Evolutionary conservation across 208 protist genomes (phyloP).

Genomic region (Crithidia bombi): DNA sequence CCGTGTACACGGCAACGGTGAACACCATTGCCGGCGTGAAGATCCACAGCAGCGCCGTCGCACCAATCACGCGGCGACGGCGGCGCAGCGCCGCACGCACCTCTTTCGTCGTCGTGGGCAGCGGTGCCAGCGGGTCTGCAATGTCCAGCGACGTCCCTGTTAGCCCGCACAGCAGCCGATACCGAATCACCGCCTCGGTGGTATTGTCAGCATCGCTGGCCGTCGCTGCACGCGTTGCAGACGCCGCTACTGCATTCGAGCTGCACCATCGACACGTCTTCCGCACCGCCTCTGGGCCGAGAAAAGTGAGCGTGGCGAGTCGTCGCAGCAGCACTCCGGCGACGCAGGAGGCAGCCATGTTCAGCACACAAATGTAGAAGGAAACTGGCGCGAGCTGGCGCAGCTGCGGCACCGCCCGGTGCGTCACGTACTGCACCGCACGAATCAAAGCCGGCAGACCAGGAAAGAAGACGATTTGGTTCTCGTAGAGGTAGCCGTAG

Average conservation of each 20-base stretch:
- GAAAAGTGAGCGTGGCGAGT: conserved; percentile 54
- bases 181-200: conserved; percentile 20
- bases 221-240: background rate
- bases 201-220: background rate
- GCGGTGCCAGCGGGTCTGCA: conserved; percentile 3
- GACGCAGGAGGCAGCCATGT: conserved; percentile 40
- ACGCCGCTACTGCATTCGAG: background rate
- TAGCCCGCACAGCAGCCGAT: conserved; percentile 25
- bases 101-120: conserved; percentile 8
- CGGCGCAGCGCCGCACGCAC: conserved; percentile 5
- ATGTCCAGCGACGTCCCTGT: conserved; percentile 27
- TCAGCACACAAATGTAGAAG: conserved; percentile 52
- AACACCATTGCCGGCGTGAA: conserved; percentile 74
- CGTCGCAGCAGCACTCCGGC: conserved; percentile 62
- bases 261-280: conserved; percentile 14
- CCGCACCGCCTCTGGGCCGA: conserved; percentile 40
- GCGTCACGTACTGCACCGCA: conserved; percentile 38
- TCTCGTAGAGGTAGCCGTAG: conserved; percentile 80
- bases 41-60: conserved; percentile 56
- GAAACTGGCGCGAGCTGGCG: conserved; percentile 50
- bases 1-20: conserved; percentile 78
- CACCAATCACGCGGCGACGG: conserved; percentile 54
- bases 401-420: conserved; percentile 27
- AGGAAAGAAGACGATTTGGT: conserved; percentile 73
- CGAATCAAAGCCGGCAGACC: conserved; percentile 61